Evolutionary conservation across 208 protist genomes (phyloP).

Genomic region (Balamuthia mandrillaris): DNA sequence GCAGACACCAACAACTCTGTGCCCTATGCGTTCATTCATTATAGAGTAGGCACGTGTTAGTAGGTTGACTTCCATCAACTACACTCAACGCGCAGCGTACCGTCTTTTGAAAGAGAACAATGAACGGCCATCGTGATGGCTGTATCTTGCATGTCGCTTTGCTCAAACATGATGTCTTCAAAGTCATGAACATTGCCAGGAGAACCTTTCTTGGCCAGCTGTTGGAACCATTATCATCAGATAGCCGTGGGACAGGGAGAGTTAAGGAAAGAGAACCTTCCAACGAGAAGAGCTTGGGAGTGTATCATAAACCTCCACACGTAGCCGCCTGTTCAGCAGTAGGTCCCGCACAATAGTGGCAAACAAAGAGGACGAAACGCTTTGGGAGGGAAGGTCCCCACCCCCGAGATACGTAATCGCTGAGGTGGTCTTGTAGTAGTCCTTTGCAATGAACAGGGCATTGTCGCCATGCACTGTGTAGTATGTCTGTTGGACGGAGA

Average conservation of each 20-base stretch:
- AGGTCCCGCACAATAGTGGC: constrained; percentile 43
- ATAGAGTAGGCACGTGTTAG: too few relatives aligned
- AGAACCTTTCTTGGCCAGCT: constrained; percentile 41
- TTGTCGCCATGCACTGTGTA: constrained; percentile 62
- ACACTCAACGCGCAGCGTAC: not conserved
- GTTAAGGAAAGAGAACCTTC: not conserved
- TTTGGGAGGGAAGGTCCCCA: constrained; percentile 35
- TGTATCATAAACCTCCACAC: constrained; percentile 53
- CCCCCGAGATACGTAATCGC: constrained; percentile 51
- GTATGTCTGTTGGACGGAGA: too few relatives aligned
- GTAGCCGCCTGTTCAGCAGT: constrained; percentile 37
- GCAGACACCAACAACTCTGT: constrained; percentile 58
- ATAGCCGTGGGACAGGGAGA: constrained; percentile 4
- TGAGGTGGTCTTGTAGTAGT: constrained; percentile 61
- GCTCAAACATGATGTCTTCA: constrained; percentile 63
- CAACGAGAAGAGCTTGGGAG: not conserved
- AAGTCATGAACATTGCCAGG: constrained; percentile 71
- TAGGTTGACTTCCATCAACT: too few relatives aligned
- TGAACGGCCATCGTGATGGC: constrained; percentile 64
- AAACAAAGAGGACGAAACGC: constrained; percentile 37
- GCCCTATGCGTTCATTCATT: not conserved
- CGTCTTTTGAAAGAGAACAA: too few relatives aligned
- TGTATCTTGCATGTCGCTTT: not conserved
- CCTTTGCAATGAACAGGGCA: constrained; percentile 53
- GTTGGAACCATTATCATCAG: not conserved